These are phyloP conservation scores for Diaporthe batatas DNA, from an alignment of 2,329 filamentous ascomycete species.

Conservation along the genomic window DNA sequence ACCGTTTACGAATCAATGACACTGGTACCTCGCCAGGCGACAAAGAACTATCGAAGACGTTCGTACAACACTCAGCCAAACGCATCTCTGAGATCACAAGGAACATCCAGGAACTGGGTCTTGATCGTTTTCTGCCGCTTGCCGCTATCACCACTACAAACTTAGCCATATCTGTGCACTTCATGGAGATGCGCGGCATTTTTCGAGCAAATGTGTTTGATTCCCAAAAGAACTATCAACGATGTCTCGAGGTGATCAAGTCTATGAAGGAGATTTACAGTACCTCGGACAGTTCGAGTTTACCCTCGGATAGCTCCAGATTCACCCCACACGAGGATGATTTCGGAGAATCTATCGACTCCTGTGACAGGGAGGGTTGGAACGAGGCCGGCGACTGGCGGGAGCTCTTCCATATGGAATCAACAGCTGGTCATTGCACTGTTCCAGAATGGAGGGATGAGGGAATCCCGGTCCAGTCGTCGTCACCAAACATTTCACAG, in stretches of 20 bases:
- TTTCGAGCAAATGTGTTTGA: no score
- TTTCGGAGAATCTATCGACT: not conserved
- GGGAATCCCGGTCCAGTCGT: not conserved
- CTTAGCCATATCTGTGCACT: no score
- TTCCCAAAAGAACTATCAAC: no score
- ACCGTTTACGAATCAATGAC: not conserved
- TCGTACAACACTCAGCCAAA: not conserved
- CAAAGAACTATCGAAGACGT: not conserved
- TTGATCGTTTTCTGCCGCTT: no score
- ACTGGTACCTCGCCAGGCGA: not conserved
- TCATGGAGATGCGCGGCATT: no score
- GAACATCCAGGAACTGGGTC: no score
- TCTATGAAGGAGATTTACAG: no score
- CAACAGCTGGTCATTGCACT: not conserved
- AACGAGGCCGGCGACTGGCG: no score
- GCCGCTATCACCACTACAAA: no score
- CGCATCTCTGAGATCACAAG: no score
- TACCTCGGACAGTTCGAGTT: not conserved
- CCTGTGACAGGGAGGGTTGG: not conserved
- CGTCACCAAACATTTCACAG: not conserved
- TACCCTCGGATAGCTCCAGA: not conserved
- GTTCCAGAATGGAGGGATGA: not conserved
- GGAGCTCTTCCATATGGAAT: not conserved
- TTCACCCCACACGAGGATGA: not conserved
- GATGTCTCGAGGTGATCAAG: no score